Base-by-base conservation (phyloP, 805 yeast species). In the Sugiyamaella qingdaonensis region DNA sequence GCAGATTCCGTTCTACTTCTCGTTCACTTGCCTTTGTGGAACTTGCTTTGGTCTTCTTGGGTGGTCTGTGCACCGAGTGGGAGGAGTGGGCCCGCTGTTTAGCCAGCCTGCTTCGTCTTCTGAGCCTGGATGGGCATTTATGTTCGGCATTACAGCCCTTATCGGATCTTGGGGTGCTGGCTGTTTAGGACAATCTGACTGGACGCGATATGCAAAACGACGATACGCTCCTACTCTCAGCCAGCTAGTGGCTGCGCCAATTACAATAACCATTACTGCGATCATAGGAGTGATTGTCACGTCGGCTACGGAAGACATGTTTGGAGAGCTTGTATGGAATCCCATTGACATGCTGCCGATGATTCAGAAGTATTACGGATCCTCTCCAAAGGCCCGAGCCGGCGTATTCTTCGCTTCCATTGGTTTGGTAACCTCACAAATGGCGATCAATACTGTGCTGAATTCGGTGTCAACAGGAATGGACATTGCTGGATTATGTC, bases 241-340 rank as follows among this genome's bases (percentile, higher is more conserved):
- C 14, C 72, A 68, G 43, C 59, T 67, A 11, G 49, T 70, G 14
- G 65, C 78, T 0, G 64, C 72, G 46, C 55, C 73, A 32, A 34
- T 75, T 2, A 62, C 70, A n/a, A 78, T 78, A 10, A 67, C 70
- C 8, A 62, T 75, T 33, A 73, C 76, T 21, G 80, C 81, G n/a
- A 58, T 77, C 21, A 69, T 78, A 60, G 81, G 81, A 13, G 58
- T 77, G 29, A 54, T 78, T 37, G 71, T 75, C n/a, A 75, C 81
- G 2, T 74, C 76, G 27, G 75, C 80, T 2, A 66, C 76, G 29
- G 54, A 66, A 21, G 68, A 66, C 10, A 59, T 70, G 4, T 75
- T 70, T 55, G 78, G 76, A 24, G 68, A 66, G 37, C 65, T 68
- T 48, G 59, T 73, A 41, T 78, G 83, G 83, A 71, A 72, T 56